phyloP scores from a whole-genome alignment of 2,329 filamentous ascomycete species.

The Pseudocercospora vitis region DNA sequence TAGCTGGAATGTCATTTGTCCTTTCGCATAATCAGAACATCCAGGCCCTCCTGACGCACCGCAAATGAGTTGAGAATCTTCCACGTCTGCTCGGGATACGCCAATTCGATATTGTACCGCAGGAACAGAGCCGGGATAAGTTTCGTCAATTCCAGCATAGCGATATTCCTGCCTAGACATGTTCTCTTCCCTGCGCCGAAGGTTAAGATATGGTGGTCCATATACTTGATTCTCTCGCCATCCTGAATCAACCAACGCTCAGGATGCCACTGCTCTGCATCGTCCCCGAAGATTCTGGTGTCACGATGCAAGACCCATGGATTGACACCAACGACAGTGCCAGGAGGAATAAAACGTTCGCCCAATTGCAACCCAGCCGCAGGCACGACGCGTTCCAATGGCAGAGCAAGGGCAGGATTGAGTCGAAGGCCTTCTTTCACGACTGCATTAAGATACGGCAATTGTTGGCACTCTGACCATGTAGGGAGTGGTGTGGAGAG shows the following conservation, averaged over 20 bases:
- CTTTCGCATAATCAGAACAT: no score
- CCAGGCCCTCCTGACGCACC: conserved; percentile 19
- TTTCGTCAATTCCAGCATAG: conserved; percentile 24
- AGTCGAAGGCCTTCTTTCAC: conserved; percentile 32
- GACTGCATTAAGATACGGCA: conserved; percentile 30
- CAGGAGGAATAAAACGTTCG: conserved; percentile 37
- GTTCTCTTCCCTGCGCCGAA: conserved; percentile 25
- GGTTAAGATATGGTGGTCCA: conserved; percentile 60
- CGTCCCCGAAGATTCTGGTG: conserved; percentile 39
- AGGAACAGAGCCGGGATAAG: conserved; percentile 21
- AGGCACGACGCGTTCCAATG: conserved; percentile 29
- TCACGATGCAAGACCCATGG: conserved; percentile 47
- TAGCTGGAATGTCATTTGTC: no score
- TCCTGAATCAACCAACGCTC: conserved; percentile 45
- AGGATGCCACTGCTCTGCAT: conserved; percentile 41
- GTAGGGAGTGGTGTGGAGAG: conserved; percentile 23
- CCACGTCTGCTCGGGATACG: conserved; percentile 15
- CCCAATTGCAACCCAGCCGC: conserved; percentile 22
- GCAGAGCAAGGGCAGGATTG: conserved; percentile 29
- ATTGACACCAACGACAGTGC: conserved; percentile 47
- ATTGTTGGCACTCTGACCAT: conserved; percentile 21
- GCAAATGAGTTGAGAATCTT: conserved; percentile 15
- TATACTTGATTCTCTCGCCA: conserved; percentile 64
- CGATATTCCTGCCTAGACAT: conserved; percentile 23
- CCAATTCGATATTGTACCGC: conserved; percentile 19